Conservation (phyloP, 768 basidiomycete genomes). For the Psilocybe subaeruginosa region DNA sequence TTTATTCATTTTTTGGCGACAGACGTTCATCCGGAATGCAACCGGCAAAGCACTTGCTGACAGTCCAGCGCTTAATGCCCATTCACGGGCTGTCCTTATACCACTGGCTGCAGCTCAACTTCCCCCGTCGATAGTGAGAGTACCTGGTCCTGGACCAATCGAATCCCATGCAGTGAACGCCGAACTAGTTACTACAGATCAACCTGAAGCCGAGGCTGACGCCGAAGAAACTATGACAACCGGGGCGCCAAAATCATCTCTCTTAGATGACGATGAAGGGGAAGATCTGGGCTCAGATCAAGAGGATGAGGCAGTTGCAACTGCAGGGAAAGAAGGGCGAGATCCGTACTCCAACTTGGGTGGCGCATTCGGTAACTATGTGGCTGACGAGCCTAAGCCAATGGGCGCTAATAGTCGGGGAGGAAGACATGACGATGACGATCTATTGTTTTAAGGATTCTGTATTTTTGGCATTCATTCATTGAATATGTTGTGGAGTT, state of each 20-base stretch:
- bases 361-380: conserved; percentile 74
- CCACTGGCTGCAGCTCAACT: conserved; percentile 57
- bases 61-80: conserved; percentile 86
- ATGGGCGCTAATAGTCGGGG: conserved; percentile 45
- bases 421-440: conserved; percentile 57
- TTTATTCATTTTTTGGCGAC: conserved; percentile 4
- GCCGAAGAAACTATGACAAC: conserved; percentile 37
- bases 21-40: conserved; percentile 95
- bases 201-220: conserved; percentile 12
- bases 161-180: conserved; percentile 41
- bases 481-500: conserved; percentile 11
- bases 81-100: conserved; percentile 75
- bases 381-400: conserved; percentile 74
- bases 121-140: conserved; percentile 45
- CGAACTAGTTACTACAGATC: conserved; percentile 27
- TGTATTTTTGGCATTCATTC: conserved; percentile 5
- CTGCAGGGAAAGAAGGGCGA: conserved; percentile 21
- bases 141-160: conserved; percentile 66
- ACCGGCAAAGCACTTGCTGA: conserved; percentile 81
- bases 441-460: conserved; percentile 61
- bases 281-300: conserved; percentile 31
- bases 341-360: conserved; percentile 89
- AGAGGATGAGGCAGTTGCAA: conserved; percentile 45
- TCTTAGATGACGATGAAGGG: conserved; percentile 31
- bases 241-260: conserved; percentile 17